These are phyloP conservation scores for Rhytidiadelphus loreus DNA, from an alignment of 225 moss, liverwort and hornwort species.

Conservation along the genomic window DNA sequence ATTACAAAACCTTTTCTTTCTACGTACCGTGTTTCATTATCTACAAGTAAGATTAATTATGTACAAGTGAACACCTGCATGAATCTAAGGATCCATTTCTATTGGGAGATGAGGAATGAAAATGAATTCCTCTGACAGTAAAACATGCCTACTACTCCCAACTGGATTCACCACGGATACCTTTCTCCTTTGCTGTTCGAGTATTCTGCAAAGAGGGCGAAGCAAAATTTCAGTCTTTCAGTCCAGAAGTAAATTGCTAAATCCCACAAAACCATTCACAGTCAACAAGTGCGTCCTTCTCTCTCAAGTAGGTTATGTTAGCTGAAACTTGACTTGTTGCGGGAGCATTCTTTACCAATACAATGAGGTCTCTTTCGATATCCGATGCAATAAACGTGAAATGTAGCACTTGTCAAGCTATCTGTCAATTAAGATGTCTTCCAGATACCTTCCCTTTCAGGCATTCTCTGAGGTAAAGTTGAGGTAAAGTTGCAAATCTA, in stretches of 20 bases:
- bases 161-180: constrained; percentile 14
- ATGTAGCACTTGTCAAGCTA: not conserved
- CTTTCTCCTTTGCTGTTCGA: constrained; percentile 19
- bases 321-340: not conserved
- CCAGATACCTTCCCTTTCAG: not conserved
- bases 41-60: not conserved
- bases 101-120: not conserved
- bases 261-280: not conserved
- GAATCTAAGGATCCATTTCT: not conserved
- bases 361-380: not conserved
- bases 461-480: not conserved
- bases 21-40: not conserved
- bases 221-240: not conserved
- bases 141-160: not conserved
- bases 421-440: not conserved
- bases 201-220: not conserved
- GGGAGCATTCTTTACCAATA: not conserved
- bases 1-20: not conserved
- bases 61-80: not conserved
- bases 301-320: not conserved
- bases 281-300: not conserved
- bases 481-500: not conserved
- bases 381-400: not conserved
- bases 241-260: not conserved
- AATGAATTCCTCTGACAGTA: not conserved